Evolutionary conservation across 805 yeast genomes (phyloP), one percentile per base, ranked within the genome.

Genomic region (Saccharomycodes ludwigii): DNA sequence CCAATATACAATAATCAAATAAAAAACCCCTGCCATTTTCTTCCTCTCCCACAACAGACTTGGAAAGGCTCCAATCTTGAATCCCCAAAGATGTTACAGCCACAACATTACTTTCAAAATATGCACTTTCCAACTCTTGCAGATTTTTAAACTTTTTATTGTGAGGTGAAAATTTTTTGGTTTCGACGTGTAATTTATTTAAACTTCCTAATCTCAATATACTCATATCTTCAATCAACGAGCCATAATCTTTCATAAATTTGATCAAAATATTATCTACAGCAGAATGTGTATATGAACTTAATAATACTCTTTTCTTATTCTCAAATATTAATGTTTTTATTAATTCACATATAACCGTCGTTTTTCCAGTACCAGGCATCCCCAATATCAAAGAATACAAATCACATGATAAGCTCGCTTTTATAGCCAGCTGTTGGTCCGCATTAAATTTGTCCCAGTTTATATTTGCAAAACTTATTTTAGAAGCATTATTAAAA

Each of bases 341-440:
- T 26, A 86, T 76, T 12, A 91, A 46, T 28, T 76, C 74, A 0
- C 93, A 79, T 33, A 91, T 85, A 1, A 86, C 80, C 0, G 97
- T 84, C 2, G 95, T 84, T 47, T 84, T 84, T 7, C 95, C 98
- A 0, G 97, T 91, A 3, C 98, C 98, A 0, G 98, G 98, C 98
- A 91, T 91, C 0, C 98, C 98, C 37, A 88, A 58, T 13, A 91
- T 69, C 43, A 91, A 61, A 4, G 86, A 64, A 48, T 82, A 91
- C 48, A 86, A 94, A 32, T 73, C 50, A 0, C 91, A 67, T 11
- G 65, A 52, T 29, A 84, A 48, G 0, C 76, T 82, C 37, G 64
- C 69, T 11, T 72, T 66, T 23, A 91, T 63, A 0, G 96, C 97
- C 2, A 34, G 42, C 4, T 59, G 37, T 48, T 91, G 98, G 45